Base-by-base conservation (phyloP, 768 basidiomycete genomes). In the Boletus pseudopeckii region DNA sequence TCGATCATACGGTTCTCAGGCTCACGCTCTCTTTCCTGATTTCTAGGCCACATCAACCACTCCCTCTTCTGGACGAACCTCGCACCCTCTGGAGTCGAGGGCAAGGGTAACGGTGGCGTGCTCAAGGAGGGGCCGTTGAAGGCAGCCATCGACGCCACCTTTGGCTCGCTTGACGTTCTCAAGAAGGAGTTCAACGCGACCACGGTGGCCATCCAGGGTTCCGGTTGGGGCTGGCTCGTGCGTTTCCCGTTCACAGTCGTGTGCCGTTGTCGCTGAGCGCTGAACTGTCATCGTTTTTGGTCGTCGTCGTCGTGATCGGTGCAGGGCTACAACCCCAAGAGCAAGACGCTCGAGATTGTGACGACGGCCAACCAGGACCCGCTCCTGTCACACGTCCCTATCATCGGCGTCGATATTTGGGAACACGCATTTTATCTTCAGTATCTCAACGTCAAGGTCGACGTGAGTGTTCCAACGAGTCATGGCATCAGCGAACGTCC, bases 341-440 rank as follows among this genome's bases (percentile, higher is more conserved):
- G 74, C 58, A 83, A 84, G 73, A 77, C 76, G 61, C 84, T 99
- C 52, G 93, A 96, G 77, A 82, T 97, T 60, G 74, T 82, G 47
- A 95, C 97, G 40, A 98, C 97, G 32, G 71, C 92, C 6, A 98
- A 99, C 82, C 97, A 99, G 77, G 95, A 98, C 69, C 95, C 94
- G 54, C 80, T 95, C 46, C 73, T 92, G 60, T 70, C 74, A 43
- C 86, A 84, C 66, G 72, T 82, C 50, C 91, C 93, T 50, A 80
- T 97, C 75, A 89, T 95, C 62, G 92, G 93, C 41, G 86, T 97
- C 62, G 93, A 95, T 60, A 84, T 95, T 67, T 96, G 93, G 93
- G 92, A 96, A 74, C 93, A 95, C 67, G 91, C 92, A 48, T 92
- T 93, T 78, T 98, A 96, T 77, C 82, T 96, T 63, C 92, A 98